These are phyloP conservation scores for Aspergillus tubingensis DNA, from an alignment of 2,329 filamentous ascomycete species.

Conservation along the genomic window DNA sequence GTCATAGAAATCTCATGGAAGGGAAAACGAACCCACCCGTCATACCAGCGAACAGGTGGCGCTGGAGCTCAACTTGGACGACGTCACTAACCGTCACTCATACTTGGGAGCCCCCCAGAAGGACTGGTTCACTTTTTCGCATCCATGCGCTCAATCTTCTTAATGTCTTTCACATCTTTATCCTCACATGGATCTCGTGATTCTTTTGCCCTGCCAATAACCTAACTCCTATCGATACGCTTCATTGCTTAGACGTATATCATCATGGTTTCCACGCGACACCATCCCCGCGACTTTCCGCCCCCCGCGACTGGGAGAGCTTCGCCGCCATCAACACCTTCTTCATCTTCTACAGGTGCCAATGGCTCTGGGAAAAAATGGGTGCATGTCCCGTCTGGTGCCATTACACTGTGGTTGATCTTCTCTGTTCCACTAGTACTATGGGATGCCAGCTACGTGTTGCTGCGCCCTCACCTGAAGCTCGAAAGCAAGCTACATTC, in stretches of 20 bases:
- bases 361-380: slow-evolving; percentile 37
- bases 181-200: not conserved
- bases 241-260: not conserved
- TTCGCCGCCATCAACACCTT: slow-evolving; percentile 23
- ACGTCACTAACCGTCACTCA: slow-evolving; percentile 16
- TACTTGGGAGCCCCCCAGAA: not conserved
- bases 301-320: slow-evolving; percentile 30
- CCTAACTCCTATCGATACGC: not conserved
- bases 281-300: slow-evolving; percentile 55
- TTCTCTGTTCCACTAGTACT: slow-evolving; percentile 74
- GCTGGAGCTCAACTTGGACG: not conserved
- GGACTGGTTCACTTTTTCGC: not conserved
- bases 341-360: slow-evolving; percentile 22
- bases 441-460: slow-evolving; percentile 80
- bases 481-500: slow-evolving; percentile 71
- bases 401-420: slow-evolving; percentile 69
- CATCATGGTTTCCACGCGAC: slow-evolving; percentile 59
- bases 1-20: not conserved
- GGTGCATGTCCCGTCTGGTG: slow-evolving; percentile 62
- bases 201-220: not conserved
- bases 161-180: not conserved
- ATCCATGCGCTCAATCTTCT: not conserved
- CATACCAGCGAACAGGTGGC: not conserved
- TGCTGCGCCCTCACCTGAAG: slow-evolving; percentile 80
- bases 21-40: not conserved